Conservation (phyloP, 352 stramenopile species). For the Phytophthora multivora region DNA sequence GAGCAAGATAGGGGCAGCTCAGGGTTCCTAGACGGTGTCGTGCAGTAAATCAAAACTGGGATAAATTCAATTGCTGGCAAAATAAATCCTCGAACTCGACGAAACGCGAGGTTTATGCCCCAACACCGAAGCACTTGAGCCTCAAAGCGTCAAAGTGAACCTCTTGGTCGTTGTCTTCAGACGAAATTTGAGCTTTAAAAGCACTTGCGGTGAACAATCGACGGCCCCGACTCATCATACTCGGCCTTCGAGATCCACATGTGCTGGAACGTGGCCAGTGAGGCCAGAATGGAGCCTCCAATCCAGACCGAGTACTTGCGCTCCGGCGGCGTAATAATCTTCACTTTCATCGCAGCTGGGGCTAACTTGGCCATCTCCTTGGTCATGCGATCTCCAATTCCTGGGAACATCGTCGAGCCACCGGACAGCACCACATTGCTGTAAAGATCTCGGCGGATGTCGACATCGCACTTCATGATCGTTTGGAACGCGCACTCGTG, state of each 20-base stretch:
- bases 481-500: constrained; percentile 82
- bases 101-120: neutral
- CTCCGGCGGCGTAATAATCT: constrained; percentile 93
- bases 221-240: constrained; percentile 96
- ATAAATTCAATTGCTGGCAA: constrained; percentile 7
- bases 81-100: neutral
- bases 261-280: constrained; percentile 97
- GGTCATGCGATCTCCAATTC: constrained; percentile 94
- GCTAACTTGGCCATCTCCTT: constrained; percentile 92
- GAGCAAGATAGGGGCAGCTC: constrained; percentile 8
- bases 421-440: constrained; percentile 97
- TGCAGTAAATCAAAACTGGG: constrained; percentile 2
- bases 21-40: neutral
- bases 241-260: constrained; percentile 99
- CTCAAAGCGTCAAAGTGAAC: constrained; percentile 36
- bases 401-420: constrained; percentile 96
- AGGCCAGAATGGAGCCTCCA: constrained; percentile 96
- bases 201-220: constrained; percentile 97
- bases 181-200: constrained; percentile 53
- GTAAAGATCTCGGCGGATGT: constrained; percentile 95
- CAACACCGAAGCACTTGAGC: constrained; percentile 60
- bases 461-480: constrained; percentile 93
- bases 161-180: constrained; percentile 3
- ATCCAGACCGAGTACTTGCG: constrained; percentile 98
- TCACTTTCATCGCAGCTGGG: constrained; percentile 95